Base-by-base conservation (phyloP, 139 green algal species). In the Parachlorella kessleri region DNA sequence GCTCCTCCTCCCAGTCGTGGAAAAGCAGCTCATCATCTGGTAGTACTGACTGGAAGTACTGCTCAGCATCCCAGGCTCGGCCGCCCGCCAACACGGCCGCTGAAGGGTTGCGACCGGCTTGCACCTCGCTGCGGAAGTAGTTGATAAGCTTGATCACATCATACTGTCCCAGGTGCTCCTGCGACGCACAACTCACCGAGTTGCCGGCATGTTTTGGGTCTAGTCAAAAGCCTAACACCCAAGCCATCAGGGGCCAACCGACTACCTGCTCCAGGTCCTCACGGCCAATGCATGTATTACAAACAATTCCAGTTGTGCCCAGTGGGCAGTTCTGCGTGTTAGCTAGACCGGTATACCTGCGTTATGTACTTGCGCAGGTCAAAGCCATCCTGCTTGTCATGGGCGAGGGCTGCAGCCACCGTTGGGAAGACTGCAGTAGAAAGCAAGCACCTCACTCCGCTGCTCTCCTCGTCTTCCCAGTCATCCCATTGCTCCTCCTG, bases 91-190 rank as follows among this genome's bases (percentile, higher is more conserved):
- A 55, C 26, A 95, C 67, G 0, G 66, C 66, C 1, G 81, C 64
- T 9, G 79, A 83, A 6, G 90, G 89, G 77, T 94, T 87, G 2
- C 70, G 66, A 1, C 89, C 90, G 4, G 77, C 84, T 1, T 73
- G 69, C 41, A 94, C 88, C 35, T 89, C 66, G 0, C 53, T 32
- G 1, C 94, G 81, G 10, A 96, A 89, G 76, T 80, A 98, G 86
- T 97, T 98, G 73, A 98, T 92, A 70, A 90, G 76, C 2, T 82
- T 84, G 53, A 98, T 91, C 6, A 89, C 86, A 55, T 79, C 90
- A 68, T 96, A 93, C 38, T 96, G 89, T 65, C 93, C 90, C 32
- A 97, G 83, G 1, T 24, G 21, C 2, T 55, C 30, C 79, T 88
- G 75, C n/a, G n/a, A n/a, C n/a, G n/a, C n/a, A n/a, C n/a, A n/a